Evolutionary conservation across 2,329 filamentous ascomycete genomes (phyloP).

Genomic region (Fusarium pseudocircinatum): DNA sequence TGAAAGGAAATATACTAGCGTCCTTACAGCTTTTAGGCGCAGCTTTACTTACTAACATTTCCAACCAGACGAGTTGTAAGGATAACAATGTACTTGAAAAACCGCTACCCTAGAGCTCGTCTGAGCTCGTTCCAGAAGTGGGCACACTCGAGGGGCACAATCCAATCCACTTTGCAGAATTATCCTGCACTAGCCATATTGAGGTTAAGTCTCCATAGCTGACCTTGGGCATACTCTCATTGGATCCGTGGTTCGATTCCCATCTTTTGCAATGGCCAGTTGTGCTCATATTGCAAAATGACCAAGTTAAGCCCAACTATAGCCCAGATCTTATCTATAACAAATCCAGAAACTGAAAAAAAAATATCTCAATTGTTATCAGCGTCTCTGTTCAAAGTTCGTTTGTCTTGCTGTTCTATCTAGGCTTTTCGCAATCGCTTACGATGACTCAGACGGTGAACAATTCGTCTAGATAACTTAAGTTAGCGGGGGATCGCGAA

Average conservation of each 20-base stretch:
- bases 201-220: neutral
- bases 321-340: rapidly evolving
- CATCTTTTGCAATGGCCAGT: neutral
- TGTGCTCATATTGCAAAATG: neutral
- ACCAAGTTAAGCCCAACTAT: neutral
- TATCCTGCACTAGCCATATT: rapidly evolving
- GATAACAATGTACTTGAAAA: neutral
- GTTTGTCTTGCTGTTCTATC: neutral
- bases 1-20: no score
- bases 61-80: neutral
- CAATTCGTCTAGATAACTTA: neutral
- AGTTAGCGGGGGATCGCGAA: neutral
- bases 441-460: neutral
- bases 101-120: neutral
- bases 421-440: neutral
- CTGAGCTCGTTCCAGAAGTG: neutral
- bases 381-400: rapidly evolving
- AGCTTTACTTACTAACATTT: neutral
- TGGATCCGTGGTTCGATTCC: neutral
- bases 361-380: rapidly evolving
- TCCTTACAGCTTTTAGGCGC: neutral
- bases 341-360: neutral
- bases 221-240: neutral
- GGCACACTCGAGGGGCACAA: neutral
- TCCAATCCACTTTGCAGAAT: neutral